Evolutionary conservation across 208 protist species (phyloP), one percentile per base, ranked within the genome.

Genomic region (Trypanosoma rangeli): DNA sequence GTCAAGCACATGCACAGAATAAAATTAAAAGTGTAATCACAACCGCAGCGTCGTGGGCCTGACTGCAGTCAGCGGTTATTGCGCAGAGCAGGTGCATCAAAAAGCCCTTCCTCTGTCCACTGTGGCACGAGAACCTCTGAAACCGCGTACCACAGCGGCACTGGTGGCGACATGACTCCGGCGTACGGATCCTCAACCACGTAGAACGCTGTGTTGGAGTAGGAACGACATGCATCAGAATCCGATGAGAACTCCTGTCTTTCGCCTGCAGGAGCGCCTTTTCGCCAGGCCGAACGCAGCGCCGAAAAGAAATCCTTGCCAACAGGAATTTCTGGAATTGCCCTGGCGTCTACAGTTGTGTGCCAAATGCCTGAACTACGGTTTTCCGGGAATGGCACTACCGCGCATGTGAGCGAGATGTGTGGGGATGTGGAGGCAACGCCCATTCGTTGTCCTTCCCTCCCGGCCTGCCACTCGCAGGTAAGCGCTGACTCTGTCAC

Each of bases 81-180:
- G 1, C 67, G 64, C 9, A 70, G 59, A 18, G 73, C 60, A 12
- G 72, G 78, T 12, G 81, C 70, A 29, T 84, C 82, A 24, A 79
- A 93, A 12, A 93, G 61, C 3, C 87, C 87, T 35, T 85, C 82
- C 0, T 79, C 81, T 5, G 72, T 74, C 87, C 87, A 93, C 50
- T 93, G 79, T n/a, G 82, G 84, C 20, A 86, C 80, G 10, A 90
- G 76, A 10, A 93, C 54, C 13, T 86, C 76, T 13, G 22, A 44
- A 13, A 93, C 85, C 84, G 90, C 90, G 64, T 88, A 85, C 12
- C 53, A 62, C 26, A 93, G 80, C 53, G 87, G 87, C 64, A 93
- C 82, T 15, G 82, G 69, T 15, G 87, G 87, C 20, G 57, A 74
- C 56, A 92, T 56, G 9, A 60, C 46, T 24, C 33, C 59, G 50